A percentile compares a stretch with the other conserved stretches of the same genome.
These are phyloP conservation scores for Aspergillus ochraceus DNA, from an alignment of 2,329 filamentous ascomycete species.

Conservation along the genomic window DNA sequence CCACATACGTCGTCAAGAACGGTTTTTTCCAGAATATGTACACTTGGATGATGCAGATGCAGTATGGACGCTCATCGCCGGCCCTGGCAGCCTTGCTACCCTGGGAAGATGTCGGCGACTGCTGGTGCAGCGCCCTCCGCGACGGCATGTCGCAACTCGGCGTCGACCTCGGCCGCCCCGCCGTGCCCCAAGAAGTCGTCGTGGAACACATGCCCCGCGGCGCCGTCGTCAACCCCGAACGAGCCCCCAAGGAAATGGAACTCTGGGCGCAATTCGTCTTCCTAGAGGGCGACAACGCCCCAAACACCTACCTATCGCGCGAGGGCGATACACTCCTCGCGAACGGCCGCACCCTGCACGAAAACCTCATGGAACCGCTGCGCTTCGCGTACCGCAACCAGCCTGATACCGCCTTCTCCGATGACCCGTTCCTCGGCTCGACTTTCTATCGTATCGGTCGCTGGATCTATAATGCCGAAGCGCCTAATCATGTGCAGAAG, in stretches of 20 bases:
- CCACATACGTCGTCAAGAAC: constrained; percentile 44
- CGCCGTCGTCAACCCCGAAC: constrained; percentile 60
- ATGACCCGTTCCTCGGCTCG: constrained; percentile 36
- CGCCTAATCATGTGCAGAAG: constrained; percentile 36
- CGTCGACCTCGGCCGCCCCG: constrained; percentile 40
- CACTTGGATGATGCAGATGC: constrained; percentile 4
- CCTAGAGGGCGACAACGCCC: constrained; percentile 2
- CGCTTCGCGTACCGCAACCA: constrained; percentile 30
- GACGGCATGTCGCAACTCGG: constrained; percentile 45
- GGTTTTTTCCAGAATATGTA: constrained; percentile 21
- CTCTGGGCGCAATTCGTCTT: constrained; percentile 63
- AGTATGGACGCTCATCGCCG: constrained; percentile 31
- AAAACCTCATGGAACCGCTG: constrained; percentile 33
- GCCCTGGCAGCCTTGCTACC: constrained; percentile 60
- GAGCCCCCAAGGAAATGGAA: constrained; percentile 68
- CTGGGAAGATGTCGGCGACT: constrained; percentile 81
- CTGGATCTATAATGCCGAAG: constrained; percentile 40
- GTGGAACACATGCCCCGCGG: constrained; percentile 69
- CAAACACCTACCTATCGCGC: background rate
- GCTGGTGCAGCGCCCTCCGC: constrained; percentile 71
- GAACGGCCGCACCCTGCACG: constrained; percentile 25
- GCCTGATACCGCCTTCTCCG: constrained; percentile 33
- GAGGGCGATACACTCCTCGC: background rate
- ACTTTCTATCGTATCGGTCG: constrained; percentile 41
- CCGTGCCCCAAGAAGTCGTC: constrained; percentile 69